phyloP scores from a whole-genome alignment of 306 rosid species.

The Hippophae rhamnoides region DNA sequence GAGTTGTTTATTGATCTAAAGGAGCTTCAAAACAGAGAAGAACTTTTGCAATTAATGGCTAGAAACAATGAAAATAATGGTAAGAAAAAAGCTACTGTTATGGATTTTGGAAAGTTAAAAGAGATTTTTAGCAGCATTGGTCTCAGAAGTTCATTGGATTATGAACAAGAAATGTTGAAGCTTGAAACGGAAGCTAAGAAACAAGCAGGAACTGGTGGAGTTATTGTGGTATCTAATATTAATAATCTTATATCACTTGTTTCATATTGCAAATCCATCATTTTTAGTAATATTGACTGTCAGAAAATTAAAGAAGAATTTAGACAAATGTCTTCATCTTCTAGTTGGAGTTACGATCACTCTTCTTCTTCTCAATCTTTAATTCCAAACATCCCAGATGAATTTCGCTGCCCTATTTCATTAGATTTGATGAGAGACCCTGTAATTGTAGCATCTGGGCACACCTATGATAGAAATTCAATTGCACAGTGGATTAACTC shows the following conservation, averaged over 20 bases:
- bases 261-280: conserved; percentile 48
- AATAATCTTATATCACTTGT: conserved; percentile 64
- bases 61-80: conserved; percentile 39
- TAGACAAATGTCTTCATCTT: conserved; percentile 30
- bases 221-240: conserved; percentile 63
- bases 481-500: conserved; percentile 87
- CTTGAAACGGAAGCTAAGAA: conserved; percentile 68
- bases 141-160: conserved; percentile 48
- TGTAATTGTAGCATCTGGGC: conserved; percentile 85
- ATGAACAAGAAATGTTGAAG: conserved; percentile 62
- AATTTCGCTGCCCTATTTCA: conserved; percentile 85
- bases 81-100: conserved; percentile 39
- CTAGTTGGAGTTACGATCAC: conserved; percentile 23
- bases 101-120: conserved; percentile 44
- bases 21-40: conserved; percentile 53
- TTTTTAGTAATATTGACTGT: conserved; percentile 37
- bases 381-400: conserved; percentile 53
- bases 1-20: conserved; percentile 44
- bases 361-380: conserved; percentile 49
- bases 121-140: conserved; percentile 61
- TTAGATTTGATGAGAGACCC: conserved; percentile 85
- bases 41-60: conserved; percentile 54
- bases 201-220: conserved; percentile 90
- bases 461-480: conserved; percentile 66
- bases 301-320: conserved; percentile 27